These are phyloP conservation scores for Nematocida sp. DNA, from an alignment of 371 early-diverging fungal species.

Conservation along the genomic window DNA sequence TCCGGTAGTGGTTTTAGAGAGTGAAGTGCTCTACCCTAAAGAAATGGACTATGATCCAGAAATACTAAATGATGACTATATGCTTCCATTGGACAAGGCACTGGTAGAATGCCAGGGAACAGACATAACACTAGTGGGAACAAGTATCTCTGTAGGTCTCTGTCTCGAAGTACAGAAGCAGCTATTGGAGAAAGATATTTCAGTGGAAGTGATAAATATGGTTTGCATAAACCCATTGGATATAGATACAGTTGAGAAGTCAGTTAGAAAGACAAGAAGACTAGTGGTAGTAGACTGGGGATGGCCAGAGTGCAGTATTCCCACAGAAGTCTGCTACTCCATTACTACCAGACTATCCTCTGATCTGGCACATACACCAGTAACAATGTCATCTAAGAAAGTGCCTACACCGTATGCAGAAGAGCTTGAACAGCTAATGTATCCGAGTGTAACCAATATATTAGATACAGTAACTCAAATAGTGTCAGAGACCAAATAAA, in stretches of 20 bases:
- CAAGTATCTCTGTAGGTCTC: conserved; percentile 80
- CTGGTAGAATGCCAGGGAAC: conserved; percentile 65
- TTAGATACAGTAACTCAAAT: conserved; percentile 47
- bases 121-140: conserved; percentile 85
- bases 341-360: conserved; percentile 81
- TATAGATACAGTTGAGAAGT: conserved; percentile 77
- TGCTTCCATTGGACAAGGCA: conserved; percentile 50
- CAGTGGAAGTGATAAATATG: conserved; percentile 85
- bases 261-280: conserved; percentile 91
- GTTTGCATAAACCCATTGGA: conserved; percentile 93
- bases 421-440: conserved; percentile 79
- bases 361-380: conserved; percentile 78
- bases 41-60: conserved; percentile 76
- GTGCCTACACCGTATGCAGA: conserved; percentile 93
- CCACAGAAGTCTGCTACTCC: conserved; percentile 87
- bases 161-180: conserved; percentile 82
- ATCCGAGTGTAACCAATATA: conserved; percentile 79
- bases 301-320: conserved; percentile 90
- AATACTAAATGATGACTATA: conserved; percentile 70
- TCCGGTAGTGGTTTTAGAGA: conserved; percentile 92
- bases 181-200: conserved; percentile 74
- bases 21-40: conserved; percentile 90
- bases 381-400: conserved; percentile 88
- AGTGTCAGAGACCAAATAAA: conserved; percentile 2
- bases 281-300: conserved; percentile 90